Evolutionary conservation across 768 basidiomycete species (phyloP).

Genomic region (Boletellus ananiceps): DNA sequence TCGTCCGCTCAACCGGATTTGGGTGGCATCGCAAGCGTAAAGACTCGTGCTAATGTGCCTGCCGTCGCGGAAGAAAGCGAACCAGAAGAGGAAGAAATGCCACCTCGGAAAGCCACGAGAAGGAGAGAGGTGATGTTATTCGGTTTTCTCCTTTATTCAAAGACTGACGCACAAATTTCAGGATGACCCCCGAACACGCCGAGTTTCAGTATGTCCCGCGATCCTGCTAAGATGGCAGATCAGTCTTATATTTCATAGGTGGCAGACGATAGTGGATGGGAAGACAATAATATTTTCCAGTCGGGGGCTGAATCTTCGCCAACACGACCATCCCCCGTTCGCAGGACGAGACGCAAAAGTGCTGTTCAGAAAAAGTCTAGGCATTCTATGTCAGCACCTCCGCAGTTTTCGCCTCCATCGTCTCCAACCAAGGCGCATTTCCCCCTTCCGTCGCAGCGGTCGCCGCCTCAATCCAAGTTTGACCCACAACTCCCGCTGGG

Average conservation of each 20-base stretch:
- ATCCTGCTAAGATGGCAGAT: slow-evolving; percentile 9
- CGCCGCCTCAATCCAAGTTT: slow-evolving; percentile 54
- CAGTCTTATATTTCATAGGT: slow-evolving; percentile 17
- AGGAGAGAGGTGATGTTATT: slow-evolving; percentile 49
- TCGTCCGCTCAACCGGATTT: slow-evolving; percentile 74
- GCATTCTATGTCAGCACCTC: slow-evolving; percentile 70
- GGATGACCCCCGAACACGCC: slow-evolving; percentile 49
- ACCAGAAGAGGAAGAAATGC: slow-evolving; percentile 59
- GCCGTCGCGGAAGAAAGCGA: slow-evolving; percentile 70
- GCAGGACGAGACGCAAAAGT: slow-evolving; percentile 41
- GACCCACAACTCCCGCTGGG: slow-evolving; percentile 47
- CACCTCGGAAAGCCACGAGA: slow-evolving; percentile 55
- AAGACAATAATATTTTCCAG: slow-evolving; percentile 87
- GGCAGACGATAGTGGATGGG: slow-evolving; percentile 78
- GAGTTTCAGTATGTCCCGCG: slow-evolving; percentile 46
- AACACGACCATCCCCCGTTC: slow-evolving; percentile 52
- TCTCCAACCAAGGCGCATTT: slow-evolving; percentile 33
- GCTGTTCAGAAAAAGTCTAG: slow-evolving; percentile 47
- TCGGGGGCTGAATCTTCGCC: slow-evolving; percentile 89
- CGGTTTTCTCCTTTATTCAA: background rate
- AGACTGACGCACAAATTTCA: slow-evolving; percentile 34
- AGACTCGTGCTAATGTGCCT: slow-evolving; percentile 37
- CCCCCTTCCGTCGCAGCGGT: slow-evolving; percentile 25
- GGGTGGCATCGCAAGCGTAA: slow-evolving; percentile 43
- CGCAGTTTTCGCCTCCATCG: slow-evolving; percentile 44